These are phyloP conservation scores for Trichoderma virens DNA, from an alignment of 495 filamentous ascomycete genomes.

Conservation along the genomic window DNA sequence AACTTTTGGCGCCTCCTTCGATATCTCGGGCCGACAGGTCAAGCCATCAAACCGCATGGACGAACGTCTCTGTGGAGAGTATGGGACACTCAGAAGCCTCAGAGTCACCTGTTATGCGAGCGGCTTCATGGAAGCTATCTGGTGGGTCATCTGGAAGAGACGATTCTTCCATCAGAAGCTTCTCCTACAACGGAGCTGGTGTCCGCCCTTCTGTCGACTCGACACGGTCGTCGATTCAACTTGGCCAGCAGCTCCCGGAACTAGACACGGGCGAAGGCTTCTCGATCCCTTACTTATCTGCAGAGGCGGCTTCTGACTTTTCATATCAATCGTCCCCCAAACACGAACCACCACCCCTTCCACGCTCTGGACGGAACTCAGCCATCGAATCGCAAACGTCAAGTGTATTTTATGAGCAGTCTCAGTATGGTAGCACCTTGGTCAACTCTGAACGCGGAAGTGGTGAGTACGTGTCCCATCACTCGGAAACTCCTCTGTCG, in stretches of 20 bases:
- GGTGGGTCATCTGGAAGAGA: neutral
- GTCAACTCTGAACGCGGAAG: conserved; percentile 28
- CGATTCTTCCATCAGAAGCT: neutral
- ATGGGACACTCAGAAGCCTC: conserved; percentile 23
- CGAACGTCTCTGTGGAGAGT: conserved; percentile 47
- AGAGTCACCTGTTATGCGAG: conserved; percentile 13
- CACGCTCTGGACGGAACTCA: conserved; percentile 18
- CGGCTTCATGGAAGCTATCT: neutral
- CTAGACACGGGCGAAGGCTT: conserved; percentile 30
- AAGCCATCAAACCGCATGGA: conserved; percentile 47
- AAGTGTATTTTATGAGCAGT: conserved; percentile 33
- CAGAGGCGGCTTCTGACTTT: conserved; percentile 11
- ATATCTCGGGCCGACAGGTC: conserved; percentile 38
- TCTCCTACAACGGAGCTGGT: conserved; percentile 1
- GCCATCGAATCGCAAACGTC: conserved; percentile 12
- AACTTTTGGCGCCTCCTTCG: conserved; percentile 34
- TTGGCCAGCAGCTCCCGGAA: conserved; percentile 29
- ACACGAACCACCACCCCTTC: conserved; percentile 27
- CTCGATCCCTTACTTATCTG: conserved; percentile 20
- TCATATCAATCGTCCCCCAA: conserved; percentile 26
- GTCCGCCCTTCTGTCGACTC: conserved; percentile 1
- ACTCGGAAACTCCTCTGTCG: conserved; percentile 23
- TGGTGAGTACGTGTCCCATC: conserved; percentile 16
- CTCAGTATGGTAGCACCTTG: conserved; percentile 34
- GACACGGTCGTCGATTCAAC: conserved; percentile 14